Percentiles rank a stretch among this genome's conserved stretches.
Conservation (phyloP, 192 early-diverging fungal genomes). For the Pecoramyces ruminantium region DNA sequence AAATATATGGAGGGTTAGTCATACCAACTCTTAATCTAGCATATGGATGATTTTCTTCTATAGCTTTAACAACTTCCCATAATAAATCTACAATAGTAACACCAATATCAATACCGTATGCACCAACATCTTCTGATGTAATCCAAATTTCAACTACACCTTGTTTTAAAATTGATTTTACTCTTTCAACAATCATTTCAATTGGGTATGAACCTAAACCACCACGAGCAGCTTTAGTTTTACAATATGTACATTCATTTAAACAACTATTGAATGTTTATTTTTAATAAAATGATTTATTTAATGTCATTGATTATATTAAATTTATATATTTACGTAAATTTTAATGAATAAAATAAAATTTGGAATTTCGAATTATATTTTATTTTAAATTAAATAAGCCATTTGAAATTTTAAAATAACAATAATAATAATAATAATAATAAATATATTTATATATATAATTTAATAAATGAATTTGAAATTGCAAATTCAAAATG, state of each 20-base stretch:
- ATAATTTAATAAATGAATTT: too few relatives aligned
- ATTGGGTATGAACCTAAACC: conserved; percentile 26
- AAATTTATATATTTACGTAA: too few relatives aligned
- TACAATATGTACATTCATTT: conserved; percentile 48
- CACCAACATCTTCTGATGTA: conserved; percentile 31
- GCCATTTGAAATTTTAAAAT: too few relatives aligned
- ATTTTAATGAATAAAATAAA: too few relatives aligned
- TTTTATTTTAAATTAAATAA: too few relatives aligned
- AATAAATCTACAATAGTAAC: conserved; percentile 24
- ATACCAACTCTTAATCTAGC: conserved; percentile 38
- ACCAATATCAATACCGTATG: conserved; percentile 29
- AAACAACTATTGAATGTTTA: conserved; percentile 28
- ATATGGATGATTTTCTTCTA: conserved; percentile 14
- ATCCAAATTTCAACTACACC: conserved; percentile 43
- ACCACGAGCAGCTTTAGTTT: conserved; percentile 26
- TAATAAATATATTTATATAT: too few relatives aligned
- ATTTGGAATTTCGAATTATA: too few relatives aligned
- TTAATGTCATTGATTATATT: too few relatives aligned
- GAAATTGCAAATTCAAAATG: too few relatives aligned
- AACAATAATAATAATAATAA: too few relatives aligned
- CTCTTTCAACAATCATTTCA: conserved; percentile 22
- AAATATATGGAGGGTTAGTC: conserved; percentile 46
- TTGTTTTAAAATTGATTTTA: conserved; percentile 23
- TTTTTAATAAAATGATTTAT: too few relatives aligned
- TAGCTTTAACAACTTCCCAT: conserved; percentile 16